Evolutionary conservation across 1,139 yeast species (phyloP), one percentile per base, ranked within the genome.

Genomic region (Diutina rugosa): DNA sequence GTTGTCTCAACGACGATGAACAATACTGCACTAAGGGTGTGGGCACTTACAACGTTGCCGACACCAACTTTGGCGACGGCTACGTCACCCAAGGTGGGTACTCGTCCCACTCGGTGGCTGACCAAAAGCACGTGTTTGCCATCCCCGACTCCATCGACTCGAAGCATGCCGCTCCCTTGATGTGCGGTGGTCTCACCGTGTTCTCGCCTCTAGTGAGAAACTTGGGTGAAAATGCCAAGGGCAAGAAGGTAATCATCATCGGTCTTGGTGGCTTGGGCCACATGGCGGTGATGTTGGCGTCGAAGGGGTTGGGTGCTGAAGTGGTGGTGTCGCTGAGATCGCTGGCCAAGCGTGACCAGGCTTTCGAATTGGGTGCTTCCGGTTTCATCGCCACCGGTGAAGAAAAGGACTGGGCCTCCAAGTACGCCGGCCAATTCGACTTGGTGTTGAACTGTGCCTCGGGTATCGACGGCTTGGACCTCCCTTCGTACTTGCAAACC

Each of bases 381-480:
- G 55, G 30, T 9, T 53, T 44, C 44, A 28, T 52, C 21, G 55
- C 55, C 26, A 52, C 55, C 16, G 44, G 26, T 5, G 55, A 52
- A 21, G 26, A 45, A 10, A 9, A 28, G 41, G 44, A 53, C 29
- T 53, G 49, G 55, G 47, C 14, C 10, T 18, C 14, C 12, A 32
- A 28, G n/a, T 46, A 14, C 30, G 16, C 12, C 6, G 49, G 46
- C 10, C 35, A 53, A 29, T 45, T 53, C 14, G 49, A 44, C 38
- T 21, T 53, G 38, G n/a, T 46, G 26, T n/a, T 53, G 28, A 46
- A 53, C 46, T 53, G 49, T 45, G 49, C 55, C 14, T 29, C 60
- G 6, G 57, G 57, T 46, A 59, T 58, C 52, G 57, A 60, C 49
- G 56, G 58, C 4, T 56, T 60, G 53, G 12, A 18, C 6, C 56